These are phyloP conservation scores for Breynia disticha DNA, from an alignment of 441 rosid species.

Conservation along the genomic window DNA sequence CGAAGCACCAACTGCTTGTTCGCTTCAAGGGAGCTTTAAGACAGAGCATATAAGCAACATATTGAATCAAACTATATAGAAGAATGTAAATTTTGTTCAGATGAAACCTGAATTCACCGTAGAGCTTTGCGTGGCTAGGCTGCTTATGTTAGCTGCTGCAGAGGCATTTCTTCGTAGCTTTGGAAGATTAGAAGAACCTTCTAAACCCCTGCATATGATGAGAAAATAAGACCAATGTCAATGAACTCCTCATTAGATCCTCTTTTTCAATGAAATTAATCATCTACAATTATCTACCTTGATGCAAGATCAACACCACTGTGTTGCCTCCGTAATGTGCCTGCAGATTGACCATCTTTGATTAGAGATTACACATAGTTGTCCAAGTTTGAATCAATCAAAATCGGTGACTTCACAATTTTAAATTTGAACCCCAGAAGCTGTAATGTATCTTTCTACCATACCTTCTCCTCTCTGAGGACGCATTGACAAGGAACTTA, in stretches of 20 bases:
- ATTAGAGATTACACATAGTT: neutral
- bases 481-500: slow-evolving; percentile 65
- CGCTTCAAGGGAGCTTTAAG: slow-evolving; percentile 53
- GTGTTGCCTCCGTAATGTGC: slow-evolving; percentile 55
- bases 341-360: slow-evolving; percentile 22
- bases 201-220: slow-evolving; percentile 32
- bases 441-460: neutral
- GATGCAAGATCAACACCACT: slow-evolving; percentile 56
- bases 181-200: slow-evolving; percentile 35
- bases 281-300: slow-evolving; percentile 29
- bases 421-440: no score
- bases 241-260: neutral
- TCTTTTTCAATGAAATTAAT: neutral
- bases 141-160: slow-evolving; percentile 52
- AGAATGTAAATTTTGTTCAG: neutral
- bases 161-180: slow-evolving; percentile 70
- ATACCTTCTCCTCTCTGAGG: slow-evolving; percentile 61
- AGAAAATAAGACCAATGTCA: neutral
- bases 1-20: slow-evolving; percentile 71
- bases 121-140: slow-evolving; percentile 29
- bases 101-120: slow-evolving; percentile 47
- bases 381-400: no score
- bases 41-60: neutral
- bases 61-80: no score
- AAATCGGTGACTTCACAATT: no score